Evolutionary conservation across 225 moss, liverwort and hornwort genomes (phyloP).

Genomic region (Thuidium tamariscinum): DNA sequence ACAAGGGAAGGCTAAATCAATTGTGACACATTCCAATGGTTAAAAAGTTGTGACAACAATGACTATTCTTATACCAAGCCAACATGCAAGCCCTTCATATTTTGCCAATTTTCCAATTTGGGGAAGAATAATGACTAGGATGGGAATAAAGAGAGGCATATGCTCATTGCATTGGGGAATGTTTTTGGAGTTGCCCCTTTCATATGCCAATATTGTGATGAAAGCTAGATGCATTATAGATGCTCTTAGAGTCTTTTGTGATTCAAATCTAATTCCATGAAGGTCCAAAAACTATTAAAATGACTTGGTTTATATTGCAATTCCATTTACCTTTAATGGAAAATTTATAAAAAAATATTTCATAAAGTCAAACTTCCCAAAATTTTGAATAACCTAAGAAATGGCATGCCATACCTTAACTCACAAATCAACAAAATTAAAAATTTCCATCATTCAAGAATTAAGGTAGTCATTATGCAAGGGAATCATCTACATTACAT

Average conservation of each 20-base stretch:
- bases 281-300: neutral
- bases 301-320: neutral
- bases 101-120: no score
- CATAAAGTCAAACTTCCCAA: neutral
- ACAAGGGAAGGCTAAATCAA: no score
- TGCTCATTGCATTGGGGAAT: no score
- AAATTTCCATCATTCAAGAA: neutral
- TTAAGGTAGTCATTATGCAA: neutral
- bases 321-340: neutral
- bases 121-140: no score
- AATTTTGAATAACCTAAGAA: rapidly evolving
- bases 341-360: neutral
- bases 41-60: no score
- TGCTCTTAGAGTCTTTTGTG: neutral
- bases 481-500: neutral
- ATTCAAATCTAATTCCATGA: neutral
- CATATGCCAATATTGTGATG: no score
- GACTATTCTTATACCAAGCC: no score
- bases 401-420: neutral
- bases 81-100: no score
- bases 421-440: neutral
- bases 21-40: no score
- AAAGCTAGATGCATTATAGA: no score
- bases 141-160: no score
- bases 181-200: no score